Evolutionary conservation across 2,329 filamentous ascomycete genomes (phyloP).

Genomic region (Aspergillus sp.): DNA sequence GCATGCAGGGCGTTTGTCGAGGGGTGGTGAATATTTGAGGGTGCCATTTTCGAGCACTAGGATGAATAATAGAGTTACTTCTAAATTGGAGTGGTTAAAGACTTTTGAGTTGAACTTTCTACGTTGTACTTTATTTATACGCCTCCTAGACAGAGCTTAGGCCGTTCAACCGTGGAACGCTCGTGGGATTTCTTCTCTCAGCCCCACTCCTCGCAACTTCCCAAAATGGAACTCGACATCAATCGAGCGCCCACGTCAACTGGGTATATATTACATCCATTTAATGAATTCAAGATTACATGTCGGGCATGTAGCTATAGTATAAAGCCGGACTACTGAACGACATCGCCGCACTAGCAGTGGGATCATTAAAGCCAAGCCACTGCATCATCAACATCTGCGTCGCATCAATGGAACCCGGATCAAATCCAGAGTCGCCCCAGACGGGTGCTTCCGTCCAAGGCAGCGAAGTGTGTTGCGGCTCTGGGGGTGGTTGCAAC

Average conservation of each 20-base stretch:
- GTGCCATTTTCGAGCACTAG: slow-evolving; percentile 17
- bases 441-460: not conserved
- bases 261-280: no score
- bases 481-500: not conserved
- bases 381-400: not conserved
- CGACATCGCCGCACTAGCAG: not conserved
- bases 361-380: not conserved
- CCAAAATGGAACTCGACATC: slow-evolving; percentile 14
- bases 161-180: not conserved
- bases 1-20: slow-evolving; percentile 71
- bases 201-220: slow-evolving; percentile 29
- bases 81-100: no score
- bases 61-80: not conserved
- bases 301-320: not conserved
- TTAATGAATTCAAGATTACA: not conserved
- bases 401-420: not conserved
- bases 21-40: slow-evolving; percentile 18
- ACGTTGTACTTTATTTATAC: not conserved
- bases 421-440: not conserved
- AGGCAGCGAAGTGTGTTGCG: not conserved
- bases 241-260: not conserved
- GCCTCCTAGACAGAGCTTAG: not conserved
- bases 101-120: not conserved
- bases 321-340: not conserved
- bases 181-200: not conserved